Evolutionary conservation across 208 protist genomes (phyloP).

Genomic region (Acanthamoeba culbertsoni): DNA sequence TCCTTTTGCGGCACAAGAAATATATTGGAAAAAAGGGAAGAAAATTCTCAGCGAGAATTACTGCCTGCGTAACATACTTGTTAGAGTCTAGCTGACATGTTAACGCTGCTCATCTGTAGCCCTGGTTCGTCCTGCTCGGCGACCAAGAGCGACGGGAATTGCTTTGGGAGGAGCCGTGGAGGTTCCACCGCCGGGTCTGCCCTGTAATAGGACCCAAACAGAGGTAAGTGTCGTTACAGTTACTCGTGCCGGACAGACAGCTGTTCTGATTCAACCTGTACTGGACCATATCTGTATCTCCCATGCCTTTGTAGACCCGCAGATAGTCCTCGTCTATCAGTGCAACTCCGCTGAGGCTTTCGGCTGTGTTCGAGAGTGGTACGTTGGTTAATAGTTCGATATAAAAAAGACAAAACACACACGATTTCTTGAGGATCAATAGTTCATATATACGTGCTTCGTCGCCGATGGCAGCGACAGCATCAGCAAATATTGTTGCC

Average conservation of each 20-base stretch:
- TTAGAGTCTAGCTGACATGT: no score
- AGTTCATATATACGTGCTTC: no score
- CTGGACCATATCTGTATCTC: neutral
- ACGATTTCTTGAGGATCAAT: no score
- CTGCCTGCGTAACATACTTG: no score
- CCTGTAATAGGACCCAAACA: neutral
- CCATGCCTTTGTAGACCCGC: neutral
- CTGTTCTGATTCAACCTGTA: neutral
- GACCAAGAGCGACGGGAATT: neutral
- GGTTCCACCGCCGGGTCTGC: neutral
- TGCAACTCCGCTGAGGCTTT: neutral
- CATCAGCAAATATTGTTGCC: neutral
- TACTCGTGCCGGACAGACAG: no score
- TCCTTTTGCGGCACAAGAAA: no score
- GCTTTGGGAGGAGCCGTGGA: neutral
- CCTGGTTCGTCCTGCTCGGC: neutral
- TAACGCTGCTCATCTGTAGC: neutral
- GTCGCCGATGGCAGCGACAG: neutral
- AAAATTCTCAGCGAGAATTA: no score
- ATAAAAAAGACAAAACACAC: no score
- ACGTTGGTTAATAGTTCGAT: no score
- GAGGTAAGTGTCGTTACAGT: no score
- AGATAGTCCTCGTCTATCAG: slow-evolving; percentile 17
- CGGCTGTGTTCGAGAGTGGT: no score
- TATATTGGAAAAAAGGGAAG: no score